Base-by-base conservation (phyloP, 176 grass and related monocot genomes). In the Musa troglodytarum region DNA sequence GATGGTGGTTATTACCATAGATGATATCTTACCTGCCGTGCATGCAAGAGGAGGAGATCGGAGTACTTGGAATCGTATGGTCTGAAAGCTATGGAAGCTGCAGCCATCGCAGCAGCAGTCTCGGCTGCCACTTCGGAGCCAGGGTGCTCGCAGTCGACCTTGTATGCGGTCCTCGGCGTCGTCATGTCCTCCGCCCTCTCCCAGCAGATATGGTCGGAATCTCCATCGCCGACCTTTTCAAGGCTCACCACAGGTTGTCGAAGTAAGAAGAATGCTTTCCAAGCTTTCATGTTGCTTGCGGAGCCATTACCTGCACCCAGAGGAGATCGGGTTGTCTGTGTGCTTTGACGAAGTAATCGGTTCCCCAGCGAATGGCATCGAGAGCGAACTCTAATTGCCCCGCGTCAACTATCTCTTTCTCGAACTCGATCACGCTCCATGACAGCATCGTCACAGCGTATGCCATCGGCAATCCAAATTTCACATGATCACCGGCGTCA, bases 171-270 rank as follows among this genome's bases (percentile, higher is more conserved):
- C 59, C 90, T 74, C 17, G 88, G 88, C 22, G 95, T 99, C 2
- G 86, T 54, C 95, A 99, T 99, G 81, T 88, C 90, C 83, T 99
- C 95, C 5, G 90, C 82, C 72, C 95, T 87, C 84, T 91, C 81
- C 95, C 95, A 99, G 82, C 95, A 99, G n/a, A 91, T 72, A 78
- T 99, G 95, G 61, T 99, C 95, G 13, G 86, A 87, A n/a, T 99
- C 90, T 1, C 95, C 95, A 74, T 99, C 86, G 0, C 95, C 95
- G 66, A 99, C 95, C 95, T 98, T 70, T 49, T 43, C 34, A 43
- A 43, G 34, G 34, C 34, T 43, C 34, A 43, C 4, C 34, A 43
- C 34, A 43, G 29, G 29, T 29, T 29, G 29, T 29, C 29, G 29
- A 29, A 29, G 34, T 43, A 43, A 43, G 34, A 43, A 43, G 34